These are phyloP conservation scores for Kwoniella mangroviensis DNA, from an alignment of 768 basidiomycete species.

Conservation along the genomic window DNA sequence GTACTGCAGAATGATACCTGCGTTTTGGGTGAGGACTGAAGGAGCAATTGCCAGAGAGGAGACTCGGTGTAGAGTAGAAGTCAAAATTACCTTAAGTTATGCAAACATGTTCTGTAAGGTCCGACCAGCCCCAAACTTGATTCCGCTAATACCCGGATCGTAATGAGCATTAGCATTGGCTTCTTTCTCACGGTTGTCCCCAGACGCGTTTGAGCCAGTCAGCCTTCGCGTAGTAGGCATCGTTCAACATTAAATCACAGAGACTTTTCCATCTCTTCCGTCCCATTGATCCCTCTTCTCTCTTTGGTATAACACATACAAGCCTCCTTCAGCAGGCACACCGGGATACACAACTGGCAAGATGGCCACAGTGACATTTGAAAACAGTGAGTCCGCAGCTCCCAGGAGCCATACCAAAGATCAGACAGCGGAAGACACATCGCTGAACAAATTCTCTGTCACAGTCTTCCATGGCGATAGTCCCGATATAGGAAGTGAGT, in stretches of 20 bases:
- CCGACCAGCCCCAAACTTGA: too few species aligned
- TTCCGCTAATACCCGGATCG: too few species aligned
- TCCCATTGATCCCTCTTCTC: not conserved
- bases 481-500: slow-evolving; percentile 75
- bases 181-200: slow-evolving; percentile 5
- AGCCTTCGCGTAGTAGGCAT: not conserved
- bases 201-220: slow-evolving; percentile 18
- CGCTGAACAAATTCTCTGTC: too few species aligned
- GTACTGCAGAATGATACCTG: not conserved
- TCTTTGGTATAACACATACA: not conserved
- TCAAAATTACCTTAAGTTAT: not conserved
- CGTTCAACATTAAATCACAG: not conserved
- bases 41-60: too few species aligned
- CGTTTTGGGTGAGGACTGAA: not conserved
- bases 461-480: slow-evolving; percentile 75
- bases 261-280: not conserved
- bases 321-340: not conserved
- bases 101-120: not conserved
- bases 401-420: too few species aligned
- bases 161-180: not conserved
- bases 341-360: not conserved
- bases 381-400: slow-evolving; percentile 32
- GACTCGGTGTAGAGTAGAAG: not conserved
- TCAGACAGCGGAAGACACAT: too few species aligned
- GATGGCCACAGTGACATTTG: slow-evolving; percentile 28